Conservation (phyloP, 352 stramenopile species). For the Globisporangium middletonii region DNA sequence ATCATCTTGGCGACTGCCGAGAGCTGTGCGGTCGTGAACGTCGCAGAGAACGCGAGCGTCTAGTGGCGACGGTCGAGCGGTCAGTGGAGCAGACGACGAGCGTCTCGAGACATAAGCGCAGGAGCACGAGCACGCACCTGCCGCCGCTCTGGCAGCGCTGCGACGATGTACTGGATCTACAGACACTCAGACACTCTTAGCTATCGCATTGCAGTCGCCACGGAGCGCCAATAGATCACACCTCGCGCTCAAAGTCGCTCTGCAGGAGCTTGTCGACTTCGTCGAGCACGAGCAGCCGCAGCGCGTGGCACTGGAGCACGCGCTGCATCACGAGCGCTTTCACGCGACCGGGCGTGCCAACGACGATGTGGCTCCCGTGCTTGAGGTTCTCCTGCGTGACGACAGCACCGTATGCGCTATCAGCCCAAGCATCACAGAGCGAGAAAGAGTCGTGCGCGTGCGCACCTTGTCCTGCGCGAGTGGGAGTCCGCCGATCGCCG, state of each 20-base stretch:
- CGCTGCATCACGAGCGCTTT: slow-evolving; percentile 61
- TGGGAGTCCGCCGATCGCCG: slow-evolving; percentile 57
- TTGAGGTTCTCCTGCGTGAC: slow-evolving; percentile 21
- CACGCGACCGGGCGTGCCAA: slow-evolving; percentile 69
- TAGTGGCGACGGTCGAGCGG: slow-evolving; percentile 9
- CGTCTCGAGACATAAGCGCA: too few relatives aligned
- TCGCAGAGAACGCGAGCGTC: slow-evolving; percentile 75
- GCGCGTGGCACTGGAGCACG: slow-evolving; percentile 31
- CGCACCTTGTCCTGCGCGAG: slow-evolving; percentile 53
- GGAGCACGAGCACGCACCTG: slow-evolving; percentile 26
- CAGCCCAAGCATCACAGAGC: not conserved
- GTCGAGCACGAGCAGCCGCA: slow-evolving; percentile 68
- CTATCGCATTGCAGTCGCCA: not conserved
- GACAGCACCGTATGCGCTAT: not conserved
- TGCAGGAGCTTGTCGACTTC: slow-evolving; percentile 81
- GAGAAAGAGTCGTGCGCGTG: not conserved
- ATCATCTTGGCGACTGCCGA: slow-evolving; percentile 39
- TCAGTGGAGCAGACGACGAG: not conserved
- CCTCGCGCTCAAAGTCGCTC: slow-evolving; percentile 58
- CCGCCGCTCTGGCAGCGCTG: slow-evolving; percentile 42
- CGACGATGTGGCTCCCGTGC: slow-evolving; percentile 50
- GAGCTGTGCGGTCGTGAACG: slow-evolving; percentile 68
- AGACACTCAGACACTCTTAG: not conserved
- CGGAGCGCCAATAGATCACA: slow-evolving; percentile 7
- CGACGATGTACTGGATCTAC: slow-evolving; percentile 58